Evolutionary conservation across 768 basidiomycete genomes (phyloP).

Genomic region (Auriscalpium microsporum): DNA sequence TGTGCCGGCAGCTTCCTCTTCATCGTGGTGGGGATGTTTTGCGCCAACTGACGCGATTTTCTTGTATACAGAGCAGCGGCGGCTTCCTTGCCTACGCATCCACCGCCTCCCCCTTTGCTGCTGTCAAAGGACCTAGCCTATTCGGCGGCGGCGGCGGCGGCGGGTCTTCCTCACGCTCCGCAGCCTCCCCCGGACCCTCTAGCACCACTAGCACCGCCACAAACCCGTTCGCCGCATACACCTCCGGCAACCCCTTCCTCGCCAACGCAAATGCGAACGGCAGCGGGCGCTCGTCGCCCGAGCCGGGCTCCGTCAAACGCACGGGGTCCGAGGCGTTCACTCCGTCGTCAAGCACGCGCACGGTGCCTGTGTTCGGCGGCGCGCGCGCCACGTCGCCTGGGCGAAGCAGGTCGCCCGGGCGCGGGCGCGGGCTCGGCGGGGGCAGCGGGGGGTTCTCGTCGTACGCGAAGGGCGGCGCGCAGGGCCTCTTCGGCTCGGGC

Average conservation of each 20-base stretch:
- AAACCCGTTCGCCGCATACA: neutral
- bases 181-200: constrained; percentile 20
- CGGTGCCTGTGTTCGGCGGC: neutral
- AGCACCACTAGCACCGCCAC: constrained; percentile 17
- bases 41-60: too few species aligned
- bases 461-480: constrained; percentile 42
- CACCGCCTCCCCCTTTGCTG: constrained; percentile 62
- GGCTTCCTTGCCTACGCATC: constrained; percentile 81
- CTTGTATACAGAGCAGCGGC: constrained; percentile 14
- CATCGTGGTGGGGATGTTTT: neutral
- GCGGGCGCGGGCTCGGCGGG: constrained; percentile 29
- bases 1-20: neutral
- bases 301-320: constrained; percentile 16
- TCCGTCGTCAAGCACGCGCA: constrained; percentile 23
- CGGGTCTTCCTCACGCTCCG: constrained; percentile 26
- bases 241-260: constrained; percentile 1
- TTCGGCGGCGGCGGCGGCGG: constrained; percentile 21
- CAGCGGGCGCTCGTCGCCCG: constrained; percentile 13
- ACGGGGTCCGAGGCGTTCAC: constrained; percentile 53
- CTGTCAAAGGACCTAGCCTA: constrained; percentile 60
- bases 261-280: constrained; percentile 3
- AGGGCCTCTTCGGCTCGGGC: constrained; percentile 31
- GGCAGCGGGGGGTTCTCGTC: constrained; percentile 50
- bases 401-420: constrained; percentile 49
- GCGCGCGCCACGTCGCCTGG: constrained; percentile 10